Conservation (phyloP, 176 grass and related monocot genomes). For the Pontederia paniculata region DNA sequence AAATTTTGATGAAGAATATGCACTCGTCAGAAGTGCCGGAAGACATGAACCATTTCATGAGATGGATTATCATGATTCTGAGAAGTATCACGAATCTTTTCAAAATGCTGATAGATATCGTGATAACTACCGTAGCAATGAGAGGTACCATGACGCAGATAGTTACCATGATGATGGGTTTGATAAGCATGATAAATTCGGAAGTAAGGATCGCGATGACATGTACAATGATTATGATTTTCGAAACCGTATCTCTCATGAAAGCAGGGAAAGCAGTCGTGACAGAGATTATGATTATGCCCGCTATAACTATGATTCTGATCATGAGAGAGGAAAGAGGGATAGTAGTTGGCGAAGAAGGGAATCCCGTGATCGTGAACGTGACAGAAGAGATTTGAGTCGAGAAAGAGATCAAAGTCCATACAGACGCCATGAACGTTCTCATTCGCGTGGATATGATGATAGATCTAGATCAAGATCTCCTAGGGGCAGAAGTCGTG, state of each 20-base stretch:
- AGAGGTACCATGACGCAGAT: slow-evolving; percentile 49
- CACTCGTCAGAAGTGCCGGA: slow-evolving; percentile 51
- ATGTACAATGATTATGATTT: slow-evolving; percentile 49
- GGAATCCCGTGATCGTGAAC: slow-evolving; percentile 42
- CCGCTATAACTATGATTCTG: slow-evolving; percentile 35
- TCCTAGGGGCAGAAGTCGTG: slow-evolving; percentile 45
- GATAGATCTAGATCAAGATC: slow-evolving; percentile 61
- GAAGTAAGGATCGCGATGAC: slow-evolving; percentile 48
- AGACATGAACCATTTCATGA: slow-evolving; percentile 38
- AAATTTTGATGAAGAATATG: slow-evolving; percentile 60
- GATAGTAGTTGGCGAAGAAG: slow-evolving; percentile 51
- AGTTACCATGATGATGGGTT: slow-evolving; percentile 55
- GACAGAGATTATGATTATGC: slow-evolving; percentile 69
- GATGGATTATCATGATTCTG: slow-evolving; percentile 28
- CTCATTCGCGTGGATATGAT: slow-evolving; percentile 40
- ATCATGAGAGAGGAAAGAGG: slow-evolving; percentile 67
- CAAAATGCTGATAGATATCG: slow-evolving; percentile 40
- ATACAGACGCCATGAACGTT: slow-evolving; percentile 44
- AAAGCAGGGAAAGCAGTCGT: slow-evolving; percentile 46
- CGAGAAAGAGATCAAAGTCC: slow-evolving; percentile 61
- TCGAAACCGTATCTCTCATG: slow-evolving; percentile 32
- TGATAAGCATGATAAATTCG: slow-evolving; percentile 72
- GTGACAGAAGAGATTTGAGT: slow-evolving; percentile 46
- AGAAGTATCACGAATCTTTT: slow-evolving; percentile 33
- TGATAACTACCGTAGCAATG: slow-evolving; percentile 42